Evolutionary conservation across 768 basidiomycete genomes (phyloP).

Genomic region (Steccherinum ochraceum): DNA sequence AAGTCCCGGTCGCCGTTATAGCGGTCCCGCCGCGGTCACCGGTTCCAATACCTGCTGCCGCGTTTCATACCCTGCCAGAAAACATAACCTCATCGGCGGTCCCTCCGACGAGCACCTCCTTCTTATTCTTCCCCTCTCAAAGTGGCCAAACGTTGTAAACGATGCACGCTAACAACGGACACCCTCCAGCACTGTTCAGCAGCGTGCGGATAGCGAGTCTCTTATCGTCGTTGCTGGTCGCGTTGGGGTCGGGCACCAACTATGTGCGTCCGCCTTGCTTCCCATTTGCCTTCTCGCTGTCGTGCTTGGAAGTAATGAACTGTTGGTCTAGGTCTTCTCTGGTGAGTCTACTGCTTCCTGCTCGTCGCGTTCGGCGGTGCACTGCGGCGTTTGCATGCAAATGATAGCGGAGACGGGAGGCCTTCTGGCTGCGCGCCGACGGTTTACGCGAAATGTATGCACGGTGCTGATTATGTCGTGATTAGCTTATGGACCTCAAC

Average conservation of each 20-base stretch:
- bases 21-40: not conserved
- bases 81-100: too few relatives aligned
- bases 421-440: too few relatives aligned
- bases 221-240: constrained; percentile 22
- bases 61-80: too few relatives aligned
- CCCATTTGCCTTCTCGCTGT: not conserved
- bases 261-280: constrained; percentile 19
- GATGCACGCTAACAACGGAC: not conserved
- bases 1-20: too few relatives aligned
- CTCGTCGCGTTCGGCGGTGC: not conserved
- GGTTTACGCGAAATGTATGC: too few relatives aligned
- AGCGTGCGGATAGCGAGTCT: constrained; percentile 19
- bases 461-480: not conserved
- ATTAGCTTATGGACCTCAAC: constrained; percentile 80
- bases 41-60: not conserved
- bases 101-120: too few relatives aligned
- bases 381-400: too few relatives aligned
- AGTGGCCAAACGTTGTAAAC: not conserved
- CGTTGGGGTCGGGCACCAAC: constrained; percentile 28
- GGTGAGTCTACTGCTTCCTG: constrained; percentile 20
- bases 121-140: not conserved
- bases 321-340: constrained; percentile 24
- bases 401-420: too few relatives aligned
- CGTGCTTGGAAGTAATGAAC: not conserved
- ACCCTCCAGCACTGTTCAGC: constrained; percentile 12